Percentiles rank a stretch among this genome's conserved stretches.
Conservation (phyloP, 75 land plant species). For the Cupressus sempervirens region DNA sequence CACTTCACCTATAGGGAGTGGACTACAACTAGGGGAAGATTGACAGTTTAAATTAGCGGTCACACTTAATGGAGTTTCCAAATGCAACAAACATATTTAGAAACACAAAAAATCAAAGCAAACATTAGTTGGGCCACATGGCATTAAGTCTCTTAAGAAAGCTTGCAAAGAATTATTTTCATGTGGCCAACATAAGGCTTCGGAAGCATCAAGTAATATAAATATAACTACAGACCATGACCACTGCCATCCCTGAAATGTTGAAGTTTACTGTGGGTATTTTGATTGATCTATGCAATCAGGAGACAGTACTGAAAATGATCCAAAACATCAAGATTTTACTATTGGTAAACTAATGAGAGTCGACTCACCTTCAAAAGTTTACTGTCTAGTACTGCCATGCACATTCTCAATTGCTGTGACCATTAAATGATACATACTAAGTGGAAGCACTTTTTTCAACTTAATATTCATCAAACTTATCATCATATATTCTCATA, state of each 20-base stretch:
- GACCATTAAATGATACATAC: neutral
- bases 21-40: neutral
- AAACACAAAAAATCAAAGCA: neutral
- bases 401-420: neutral
- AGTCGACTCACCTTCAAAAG: neutral
- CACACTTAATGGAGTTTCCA: neutral
- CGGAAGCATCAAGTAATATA: neutral
- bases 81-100: neutral
- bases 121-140: neutral
- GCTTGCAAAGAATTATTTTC: neutral
- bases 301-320: neutral
- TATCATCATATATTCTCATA: neutral
- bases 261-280: neutral
- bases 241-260: neutral
- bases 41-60: neutral
- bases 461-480: neutral
- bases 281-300: neutral
- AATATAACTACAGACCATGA: neutral
- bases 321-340: neutral
- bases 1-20: neutral
- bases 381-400: neutral
- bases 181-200: neutral
- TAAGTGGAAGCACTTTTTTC: neutral
- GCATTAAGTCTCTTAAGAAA: neutral
- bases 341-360: neutral